phyloP scores from a whole-genome alignment of 441 rosid species.

The Capsella rubella region DNA sequence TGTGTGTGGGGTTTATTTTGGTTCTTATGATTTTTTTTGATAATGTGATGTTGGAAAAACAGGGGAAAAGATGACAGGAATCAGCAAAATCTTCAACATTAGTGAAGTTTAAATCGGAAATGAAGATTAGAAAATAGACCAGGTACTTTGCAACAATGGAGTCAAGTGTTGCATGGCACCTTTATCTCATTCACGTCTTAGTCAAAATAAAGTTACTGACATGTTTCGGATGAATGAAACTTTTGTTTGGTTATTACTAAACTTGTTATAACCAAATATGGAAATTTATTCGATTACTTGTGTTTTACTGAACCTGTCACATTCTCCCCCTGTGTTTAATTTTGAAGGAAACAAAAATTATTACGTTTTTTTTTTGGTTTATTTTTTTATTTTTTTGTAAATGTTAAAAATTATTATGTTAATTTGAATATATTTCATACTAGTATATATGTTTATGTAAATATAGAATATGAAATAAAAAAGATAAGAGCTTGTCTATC shows the following conservation, averaged over 20 bases:
- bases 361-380: no score
- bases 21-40: neutral
- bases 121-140: conserved; percentile 2
- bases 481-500: no score
- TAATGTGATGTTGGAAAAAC: conserved; percentile 13
- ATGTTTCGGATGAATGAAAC: neutral
- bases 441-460: no score
- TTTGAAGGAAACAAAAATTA: no score
- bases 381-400: no score
- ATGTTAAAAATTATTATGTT: no score
- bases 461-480: no score
- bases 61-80: conserved; percentile 28
- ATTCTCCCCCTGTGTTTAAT: no score
- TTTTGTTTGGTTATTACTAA: neutral
- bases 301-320: no score
- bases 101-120: neutral
- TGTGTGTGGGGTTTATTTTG: neutral
- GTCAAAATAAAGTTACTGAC: neutral
- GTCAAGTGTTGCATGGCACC: no score
- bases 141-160: neutral
- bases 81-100: conserved; percentile 15
- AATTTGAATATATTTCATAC: no score
- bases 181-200: neutral
- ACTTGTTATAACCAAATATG: neutral
- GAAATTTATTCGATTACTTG: neutral